Percentiles rank a stretch among this genome's conserved stretches.
Conservation (phyloP, 2,329 filamentous ascomycete genomes). For the Hypoxylon rubiginosum region DNA sequence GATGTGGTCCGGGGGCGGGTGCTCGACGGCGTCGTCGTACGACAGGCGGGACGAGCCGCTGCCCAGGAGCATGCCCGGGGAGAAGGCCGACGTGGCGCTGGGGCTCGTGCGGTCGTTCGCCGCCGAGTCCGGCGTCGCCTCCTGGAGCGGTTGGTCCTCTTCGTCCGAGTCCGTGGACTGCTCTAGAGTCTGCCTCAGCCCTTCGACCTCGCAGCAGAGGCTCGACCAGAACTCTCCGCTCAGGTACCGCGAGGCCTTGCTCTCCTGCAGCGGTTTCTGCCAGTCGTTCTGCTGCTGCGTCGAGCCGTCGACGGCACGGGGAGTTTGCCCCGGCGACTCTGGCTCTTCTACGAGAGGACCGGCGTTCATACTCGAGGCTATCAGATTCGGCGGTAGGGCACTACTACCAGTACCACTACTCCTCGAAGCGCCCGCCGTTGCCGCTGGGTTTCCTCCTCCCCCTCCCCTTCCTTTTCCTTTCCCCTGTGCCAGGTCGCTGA, state of each 20-base stretch:
- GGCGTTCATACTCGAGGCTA: neutral
- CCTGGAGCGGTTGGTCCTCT: conserved; percentile 50
- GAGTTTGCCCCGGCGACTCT: neutral
- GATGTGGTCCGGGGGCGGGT: conserved; percentile 57
- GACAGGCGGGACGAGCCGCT: conserved; percentile 43
- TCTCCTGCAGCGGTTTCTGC: conserved; percentile 19
- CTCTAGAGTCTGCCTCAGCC: conserved; percentile 59
- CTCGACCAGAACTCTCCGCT: conserved; percentile 61
- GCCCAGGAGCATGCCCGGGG: conserved; percentile 47
- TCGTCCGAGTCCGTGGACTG: conserved; percentile 59
- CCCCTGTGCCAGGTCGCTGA: conserved; percentile 44
- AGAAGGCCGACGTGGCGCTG: conserved; percentile 22
- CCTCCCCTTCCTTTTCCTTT: conserved; percentile 14
- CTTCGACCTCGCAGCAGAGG: conserved; percentile 60
- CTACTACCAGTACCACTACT: neutral
- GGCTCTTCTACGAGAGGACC: neutral
- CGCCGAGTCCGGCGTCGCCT: conserved; percentile 41
- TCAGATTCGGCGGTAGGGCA: neutral
- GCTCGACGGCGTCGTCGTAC: conserved; percentile 33
- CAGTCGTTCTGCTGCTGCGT: conserved; percentile 19
- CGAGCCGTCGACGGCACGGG: neutral
- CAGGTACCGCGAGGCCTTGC: conserved; percentile 55
- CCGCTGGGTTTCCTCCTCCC: conserved; percentile 8
- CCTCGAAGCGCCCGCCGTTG: neutral
- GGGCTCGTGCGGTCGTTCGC: conserved; percentile 23